Evolutionary conservation across 495 filamentous ascomycete species (phyloP).

Genomic region (Pseudevernia furfuracea): DNA sequence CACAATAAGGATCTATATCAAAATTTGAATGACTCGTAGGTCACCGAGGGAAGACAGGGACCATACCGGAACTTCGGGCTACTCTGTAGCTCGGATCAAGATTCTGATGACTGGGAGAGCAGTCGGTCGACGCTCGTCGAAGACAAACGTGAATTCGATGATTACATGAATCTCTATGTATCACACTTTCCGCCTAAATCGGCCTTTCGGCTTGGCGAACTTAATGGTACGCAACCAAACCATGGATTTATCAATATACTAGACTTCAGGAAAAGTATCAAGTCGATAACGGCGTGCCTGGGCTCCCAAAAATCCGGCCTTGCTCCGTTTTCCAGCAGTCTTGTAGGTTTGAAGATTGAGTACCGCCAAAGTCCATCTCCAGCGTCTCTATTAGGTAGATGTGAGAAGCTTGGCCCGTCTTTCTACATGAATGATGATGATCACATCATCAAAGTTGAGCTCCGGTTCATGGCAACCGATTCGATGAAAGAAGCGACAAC

Average conservation of each 20-base stretch:
- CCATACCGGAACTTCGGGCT: conserved; percentile 1
- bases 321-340: not conserved
- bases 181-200: not conserved
- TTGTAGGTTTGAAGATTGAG: conserved; percentile 1
- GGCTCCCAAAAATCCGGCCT: not conserved
- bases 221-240: not conserved
- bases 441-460: conserved; percentile 1
- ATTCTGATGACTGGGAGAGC: not conserved
- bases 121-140: not conserved
- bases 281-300: conserved; percentile 4
- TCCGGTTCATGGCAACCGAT: not conserved
- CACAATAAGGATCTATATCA: not conserved
- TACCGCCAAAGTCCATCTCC: not conserved
- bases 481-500: not conserved
- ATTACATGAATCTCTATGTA: not conserved
- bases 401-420: not conserved
- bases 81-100: not conserved
- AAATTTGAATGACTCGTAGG: not conserved
- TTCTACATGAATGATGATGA: conserved; percentile 1
- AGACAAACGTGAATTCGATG: conserved; percentile 2
- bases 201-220: conserved; percentile 3
- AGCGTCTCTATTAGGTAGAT: not conserved
- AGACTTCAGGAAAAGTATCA: conserved; percentile 5
- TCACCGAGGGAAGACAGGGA: not conserved
- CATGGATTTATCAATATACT: not conserved